Conservation (phyloP, 306 rosid species). For the Cicer bijugum region DNA sequence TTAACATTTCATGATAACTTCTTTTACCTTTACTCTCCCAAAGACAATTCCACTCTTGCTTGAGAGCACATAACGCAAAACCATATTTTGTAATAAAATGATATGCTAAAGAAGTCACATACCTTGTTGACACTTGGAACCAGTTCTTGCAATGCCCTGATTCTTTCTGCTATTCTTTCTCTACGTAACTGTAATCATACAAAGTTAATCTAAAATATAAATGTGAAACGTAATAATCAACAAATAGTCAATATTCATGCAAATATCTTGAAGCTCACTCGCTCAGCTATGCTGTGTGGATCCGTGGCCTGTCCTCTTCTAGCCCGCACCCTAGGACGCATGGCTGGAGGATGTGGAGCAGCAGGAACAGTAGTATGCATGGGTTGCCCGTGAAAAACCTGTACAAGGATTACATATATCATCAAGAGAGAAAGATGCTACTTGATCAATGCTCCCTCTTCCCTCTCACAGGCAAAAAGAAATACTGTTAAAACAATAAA, state of each 20-base stretch:
- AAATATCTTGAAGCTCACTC: slow-evolving; percentile 63
- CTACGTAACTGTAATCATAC: slow-evolving; percentile 79
- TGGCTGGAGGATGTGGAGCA: slow-evolving; percentile 89
- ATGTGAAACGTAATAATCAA: slow-evolving; percentile 19
- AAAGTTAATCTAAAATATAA: slow-evolving; percentile 12
- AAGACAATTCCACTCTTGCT: slow-evolving; percentile 9
- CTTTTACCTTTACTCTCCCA: neutral
- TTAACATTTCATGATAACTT: slow-evolving; percentile 15
- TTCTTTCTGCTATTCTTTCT: slow-evolving; percentile 98
- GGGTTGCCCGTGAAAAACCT: slow-evolving; percentile 89
- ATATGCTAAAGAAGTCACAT: slow-evolving; percentile 31
- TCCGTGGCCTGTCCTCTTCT: slow-evolving; percentile 99
- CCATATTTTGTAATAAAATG: slow-evolving; percentile 37
- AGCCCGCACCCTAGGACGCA: slow-evolving; percentile 98
- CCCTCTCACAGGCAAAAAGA: neutral
- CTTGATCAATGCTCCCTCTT: slow-evolving; percentile 10
- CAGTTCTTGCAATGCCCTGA: slow-evolving; percentile 92
- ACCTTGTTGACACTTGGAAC: slow-evolving; percentile 98
- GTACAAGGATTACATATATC: slow-evolving; percentile 39
- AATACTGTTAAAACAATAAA: slow-evolving; percentile 16
- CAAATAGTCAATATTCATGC: slow-evolving; percentile 14
- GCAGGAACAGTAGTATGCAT: slow-evolving; percentile 62
- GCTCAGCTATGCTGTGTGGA: slow-evolving; percentile 99
- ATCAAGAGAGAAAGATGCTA: slow-evolving; percentile 16
- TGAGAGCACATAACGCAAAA: slow-evolving; percentile 20